A percentile compares a stretch with the other conserved stretches of the same genome.
Conservation (phyloP, 148 eudicot species). For the Fagopyrum tataricum region DNA sequence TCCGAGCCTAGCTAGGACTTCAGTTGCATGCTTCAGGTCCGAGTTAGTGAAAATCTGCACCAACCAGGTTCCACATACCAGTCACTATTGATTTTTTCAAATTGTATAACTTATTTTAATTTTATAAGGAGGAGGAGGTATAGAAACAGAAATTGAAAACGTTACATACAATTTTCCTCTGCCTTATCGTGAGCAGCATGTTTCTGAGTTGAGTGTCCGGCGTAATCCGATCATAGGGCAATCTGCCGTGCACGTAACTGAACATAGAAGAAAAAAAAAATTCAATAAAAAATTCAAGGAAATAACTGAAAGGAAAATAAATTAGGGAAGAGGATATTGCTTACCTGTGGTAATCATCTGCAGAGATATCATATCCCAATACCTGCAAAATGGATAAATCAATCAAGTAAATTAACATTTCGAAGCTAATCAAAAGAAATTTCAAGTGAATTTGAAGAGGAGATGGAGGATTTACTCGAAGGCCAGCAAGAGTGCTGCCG, state of each 20-base stretch:
- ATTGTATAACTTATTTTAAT: not conserved
- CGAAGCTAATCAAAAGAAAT: not conserved
- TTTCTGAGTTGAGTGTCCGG: conserved; percentile 59
- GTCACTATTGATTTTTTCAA: too few species aligned
- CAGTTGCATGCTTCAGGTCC: conserved; percentile 58
- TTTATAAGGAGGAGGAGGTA: not conserved
- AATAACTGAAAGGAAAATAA: not conserved
- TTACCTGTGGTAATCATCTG: conserved; percentile 76
- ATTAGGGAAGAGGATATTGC: not conserved
- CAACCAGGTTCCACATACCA: not conserved
- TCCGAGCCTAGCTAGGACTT: conserved; percentile 59
- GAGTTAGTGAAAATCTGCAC: conserved; percentile 87
- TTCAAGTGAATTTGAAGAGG: not conserved
- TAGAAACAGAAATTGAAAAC: not conserved
- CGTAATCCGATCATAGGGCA: conserved; percentile 72
- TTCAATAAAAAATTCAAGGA: not conserved
- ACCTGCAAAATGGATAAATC: conserved; percentile 35
- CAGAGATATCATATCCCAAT: conserved; percentile 57
- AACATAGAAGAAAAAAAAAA: not conserved
- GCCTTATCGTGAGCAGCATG: conserved; percentile 50
- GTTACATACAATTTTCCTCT: conserved; percentile 62
- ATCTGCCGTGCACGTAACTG: conserved; percentile 92
- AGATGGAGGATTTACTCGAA: conserved; percentile 37
- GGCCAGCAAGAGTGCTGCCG: conserved; percentile 86
- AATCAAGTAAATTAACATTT: not conserved